Percentiles rank a stretch among this genome's conserved stretches.
Evolutionary conservation across 345 rosid species (phyloP).

Genomic region (Euphorbia peplus): DNA sequence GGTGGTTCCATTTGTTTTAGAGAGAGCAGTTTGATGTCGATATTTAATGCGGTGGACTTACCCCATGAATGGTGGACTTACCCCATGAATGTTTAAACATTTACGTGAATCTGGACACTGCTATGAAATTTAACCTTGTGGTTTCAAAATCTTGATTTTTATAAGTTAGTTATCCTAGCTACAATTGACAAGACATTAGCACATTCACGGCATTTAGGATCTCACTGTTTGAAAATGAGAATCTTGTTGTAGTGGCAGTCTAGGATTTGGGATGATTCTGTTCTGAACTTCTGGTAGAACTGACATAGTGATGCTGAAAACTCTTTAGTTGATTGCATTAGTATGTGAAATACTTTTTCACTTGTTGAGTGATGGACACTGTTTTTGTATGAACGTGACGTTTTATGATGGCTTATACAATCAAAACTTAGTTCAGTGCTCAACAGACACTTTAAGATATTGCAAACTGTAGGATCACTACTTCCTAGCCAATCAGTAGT

Average conservation of each 20-base stretch:
- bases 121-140: neutral
- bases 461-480: no score
- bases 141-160: neutral
- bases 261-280: neutral
- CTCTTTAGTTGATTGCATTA: neutral
- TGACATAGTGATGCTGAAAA: neutral
- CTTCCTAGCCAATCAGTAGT: neutral
- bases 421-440: no score
- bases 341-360: neutral
- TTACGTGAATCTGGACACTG: neutral
- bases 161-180: neutral
- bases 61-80: neutral
- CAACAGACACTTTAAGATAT: neutral
- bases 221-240: neutral
- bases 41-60: neutral
- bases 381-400: no score
- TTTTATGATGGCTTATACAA: neutral
- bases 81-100: constrained; percentile 1
- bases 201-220: neutral
- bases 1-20: constrained; percentile 13
- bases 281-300: neutral
- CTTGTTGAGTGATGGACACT: neutral
- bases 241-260: neutral
- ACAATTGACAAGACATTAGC: neutral
- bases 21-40: constrained; percentile 9